Base-by-base conservation (phyloP, 2,329 filamentous ascomycete species). In the Fusarium anguioides region DNA sequence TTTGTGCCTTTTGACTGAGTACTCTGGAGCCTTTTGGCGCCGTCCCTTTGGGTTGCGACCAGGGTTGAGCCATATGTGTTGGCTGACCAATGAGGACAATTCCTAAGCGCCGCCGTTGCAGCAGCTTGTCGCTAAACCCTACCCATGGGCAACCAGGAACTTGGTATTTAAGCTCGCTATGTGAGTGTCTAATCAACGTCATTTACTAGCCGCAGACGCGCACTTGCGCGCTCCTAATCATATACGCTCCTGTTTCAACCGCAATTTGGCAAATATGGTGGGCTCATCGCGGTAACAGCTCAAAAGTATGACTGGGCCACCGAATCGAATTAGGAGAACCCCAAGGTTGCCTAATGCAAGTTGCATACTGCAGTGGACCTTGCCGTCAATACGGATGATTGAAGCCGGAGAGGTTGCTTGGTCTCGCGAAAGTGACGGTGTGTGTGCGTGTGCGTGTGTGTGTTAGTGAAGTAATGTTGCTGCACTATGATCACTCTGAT, bases 31-130 rank as follows among this genome's bases (percentile, higher is more conserved):
- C 47, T 37, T 59, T 66, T 71, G 56, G 62, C 65, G 66, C 66
- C 60, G 47, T 70, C 51, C 65, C 61, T 54, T 60, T 59, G 54
- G 56, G 52, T 64, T 73, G 71, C 66, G 71, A 74, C 67, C 60
- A 55, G 67, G 67, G 63, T 60, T 64, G 52, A 64, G 47, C 41
- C 51, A 59, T 51, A 64, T 53, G 54, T 35, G 57, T 60, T 36
- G 45, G 24, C 27, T 47, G 49, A 37, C 74, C 74, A 76, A 75
- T 76, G 57, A 71, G 42, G 54, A 33, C 15, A 47, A 52, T 37
- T 71, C 61, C 50, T 75, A 75, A 75, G 74, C 74, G 74, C 74
- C 72, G 71, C 68, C 61, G 67, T 70, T 72, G 66, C 70, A 70
- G 62, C 66, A 69, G 48, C 64, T 64, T 67, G 71, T 69, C 71